Conservation (phyloP, 768 basidiomycete genomes). For the Hygrophorus pudorinus region DNA sequence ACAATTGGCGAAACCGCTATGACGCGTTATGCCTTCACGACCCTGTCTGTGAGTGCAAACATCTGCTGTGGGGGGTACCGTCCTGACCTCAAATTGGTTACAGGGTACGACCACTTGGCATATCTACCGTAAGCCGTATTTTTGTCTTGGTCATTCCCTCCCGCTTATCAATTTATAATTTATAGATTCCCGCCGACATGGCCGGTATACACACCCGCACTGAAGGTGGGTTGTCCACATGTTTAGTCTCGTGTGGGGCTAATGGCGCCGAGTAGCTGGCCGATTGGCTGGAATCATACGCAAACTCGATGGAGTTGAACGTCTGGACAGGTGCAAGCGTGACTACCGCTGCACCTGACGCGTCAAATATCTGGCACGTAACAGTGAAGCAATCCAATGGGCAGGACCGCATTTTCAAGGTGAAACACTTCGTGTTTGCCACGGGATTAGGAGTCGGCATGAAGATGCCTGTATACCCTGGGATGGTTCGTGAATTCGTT, state of each 20-base stretch:
- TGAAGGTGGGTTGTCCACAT: conserved; percentile 21
- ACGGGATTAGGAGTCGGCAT: conserved; percentile 31
- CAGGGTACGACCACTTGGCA: conserved; percentile 29
- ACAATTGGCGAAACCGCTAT: conserved; percentile 56
- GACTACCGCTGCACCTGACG: conserved; percentile 20
- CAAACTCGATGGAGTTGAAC: conserved; percentile 38
- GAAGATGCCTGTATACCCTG: conserved; percentile 33
- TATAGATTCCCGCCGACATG: conserved; percentile 48
- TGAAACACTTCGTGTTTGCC: conserved; percentile 46
- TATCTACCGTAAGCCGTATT: conserved; percentile 35
- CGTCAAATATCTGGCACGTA: conserved; percentile 29
- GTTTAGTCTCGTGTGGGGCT: neutral
- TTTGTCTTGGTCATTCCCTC: conserved; percentile 5
- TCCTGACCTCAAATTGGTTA: conserved; percentile 11
- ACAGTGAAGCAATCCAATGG: conserved; percentile 22
- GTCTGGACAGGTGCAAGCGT: conserved; percentile 38
- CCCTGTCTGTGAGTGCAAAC: conserved; percentile 30
- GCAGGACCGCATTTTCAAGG: conserved; percentile 24
- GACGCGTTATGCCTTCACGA: conserved; percentile 47
- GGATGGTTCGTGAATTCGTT: conserved; percentile 20
- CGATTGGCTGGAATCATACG: conserved; percentile 52
- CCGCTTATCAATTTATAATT: neutral
- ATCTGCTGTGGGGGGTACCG: conserved; percentile 7
- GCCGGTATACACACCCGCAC: conserved; percentile 46
- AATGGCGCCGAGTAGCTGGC: conserved; percentile 29